Percentiles rank a stretch among this genome's conserved stretches.
phyloP scores from a whole-genome alignment of 169 alveolate species.

The Eimeria praecox region DNA sequence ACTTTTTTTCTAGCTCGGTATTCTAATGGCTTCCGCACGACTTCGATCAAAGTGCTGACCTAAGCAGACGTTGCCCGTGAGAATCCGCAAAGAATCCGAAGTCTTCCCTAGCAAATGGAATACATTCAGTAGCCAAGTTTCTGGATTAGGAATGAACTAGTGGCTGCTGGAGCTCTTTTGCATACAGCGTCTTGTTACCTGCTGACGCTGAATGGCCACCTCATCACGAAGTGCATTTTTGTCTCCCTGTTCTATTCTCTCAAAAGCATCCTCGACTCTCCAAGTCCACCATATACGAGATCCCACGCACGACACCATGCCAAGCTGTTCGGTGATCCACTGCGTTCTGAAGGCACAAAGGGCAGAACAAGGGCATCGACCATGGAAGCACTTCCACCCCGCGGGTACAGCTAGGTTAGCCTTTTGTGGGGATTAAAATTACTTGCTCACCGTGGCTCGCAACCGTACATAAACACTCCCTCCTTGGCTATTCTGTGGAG shows the following conservation, averaged over 20 bases:
- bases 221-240: constrained; percentile 96
- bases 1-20: constrained; percentile 91
- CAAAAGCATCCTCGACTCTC: constrained; percentile 96
- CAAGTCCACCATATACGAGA: constrained; percentile 97
- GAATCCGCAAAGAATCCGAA: background rate
- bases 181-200: constrained; percentile 32
- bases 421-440: background rate
- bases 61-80: constrained; percentile 82
- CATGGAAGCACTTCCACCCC: background rate
- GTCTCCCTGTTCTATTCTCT: constrained; percentile 95
- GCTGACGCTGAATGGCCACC: constrained; percentile 77
- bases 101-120: background rate
- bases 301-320: constrained; percentile 95
- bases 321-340: constrained; percentile 92
- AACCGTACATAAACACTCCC: constrained; percentile 93
- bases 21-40: constrained; percentile 93
- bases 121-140: background rate
- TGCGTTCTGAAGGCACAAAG: constrained; percentile 82
- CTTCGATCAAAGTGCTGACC: constrained; percentile 92
- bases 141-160: background rate
- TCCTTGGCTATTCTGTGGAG: constrained; percentile 90
- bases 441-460: constrained; percentile 87
- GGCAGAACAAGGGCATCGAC: background rate
- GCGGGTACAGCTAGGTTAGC: background rate
- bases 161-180: background rate